These are phyloP conservation scores for Anthracocystis setariae DNA, from an alignment of 1,284 basidiomycete genomes.

Conservation along the genomic window DNA sequence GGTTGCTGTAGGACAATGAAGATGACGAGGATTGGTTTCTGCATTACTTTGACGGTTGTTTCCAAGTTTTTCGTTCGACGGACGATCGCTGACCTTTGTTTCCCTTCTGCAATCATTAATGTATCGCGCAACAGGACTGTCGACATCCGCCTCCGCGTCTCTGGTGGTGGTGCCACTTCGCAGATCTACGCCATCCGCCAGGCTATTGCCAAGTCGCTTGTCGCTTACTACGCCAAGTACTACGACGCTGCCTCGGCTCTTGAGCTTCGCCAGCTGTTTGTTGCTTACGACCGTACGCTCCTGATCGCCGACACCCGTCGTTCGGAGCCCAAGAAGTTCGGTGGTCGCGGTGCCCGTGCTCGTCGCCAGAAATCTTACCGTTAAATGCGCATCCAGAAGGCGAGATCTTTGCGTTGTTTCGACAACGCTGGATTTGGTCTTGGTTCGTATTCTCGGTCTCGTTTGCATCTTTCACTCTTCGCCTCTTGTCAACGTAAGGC, in stretches of 20 bases:
- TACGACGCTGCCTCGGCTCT: conserved; percentile 92
- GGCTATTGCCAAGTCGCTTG: conserved; percentile 96
- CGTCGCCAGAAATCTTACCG: conserved; percentile 67
- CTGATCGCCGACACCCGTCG: conserved; percentile 98
- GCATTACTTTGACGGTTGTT: neutral
- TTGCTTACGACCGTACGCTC: conserved; percentile 76
- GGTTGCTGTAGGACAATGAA: neutral
- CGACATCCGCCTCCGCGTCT: conserved; percentile 97
- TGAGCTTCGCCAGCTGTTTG: conserved; percentile 66
- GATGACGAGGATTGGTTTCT: neutral
- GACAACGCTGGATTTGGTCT: conserved; percentile 4
- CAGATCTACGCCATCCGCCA: conserved; percentile 99
- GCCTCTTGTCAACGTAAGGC: conserved; percentile 14
- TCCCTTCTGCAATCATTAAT: neutral
- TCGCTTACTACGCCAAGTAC: conserved; percentile 98
- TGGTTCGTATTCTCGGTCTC: conserved; percentile 28
- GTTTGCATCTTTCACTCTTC: conserved; percentile 23
- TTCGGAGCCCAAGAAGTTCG: conserved; percentile 94
- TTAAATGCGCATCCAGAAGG: conserved; percentile 29
- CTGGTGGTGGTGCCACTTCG: conserved; percentile 99
- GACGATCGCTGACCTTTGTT: conserved; percentile 4
- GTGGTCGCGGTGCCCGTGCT: conserved; percentile 68
- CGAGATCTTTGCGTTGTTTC: neutral
- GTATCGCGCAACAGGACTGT: conserved; percentile 68
- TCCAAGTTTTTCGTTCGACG: neutral